These are phyloP conservation scores for Harringtonia aguacate DNA, from an alignment of 2,329 filamentous ascomycete genomes.

Conservation along the genomic window DNA sequence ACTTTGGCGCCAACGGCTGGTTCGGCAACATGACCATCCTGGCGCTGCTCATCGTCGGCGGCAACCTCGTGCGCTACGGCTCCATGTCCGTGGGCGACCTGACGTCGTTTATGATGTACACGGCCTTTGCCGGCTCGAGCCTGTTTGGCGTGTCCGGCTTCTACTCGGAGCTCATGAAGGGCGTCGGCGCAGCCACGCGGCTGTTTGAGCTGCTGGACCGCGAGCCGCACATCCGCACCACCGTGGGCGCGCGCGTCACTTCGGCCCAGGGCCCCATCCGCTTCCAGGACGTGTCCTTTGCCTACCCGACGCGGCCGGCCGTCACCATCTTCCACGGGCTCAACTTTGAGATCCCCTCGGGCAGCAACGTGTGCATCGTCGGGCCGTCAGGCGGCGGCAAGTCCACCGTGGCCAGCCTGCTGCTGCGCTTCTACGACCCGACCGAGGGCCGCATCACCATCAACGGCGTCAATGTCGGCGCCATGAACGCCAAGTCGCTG, in stretches of 20 bases:
- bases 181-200: constrained; percentile 89
- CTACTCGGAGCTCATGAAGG: constrained; percentile 98
- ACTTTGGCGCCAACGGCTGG: constrained; percentile 79
- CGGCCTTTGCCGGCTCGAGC: constrained; percentile 73
- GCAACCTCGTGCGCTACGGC: constrained; percentile 78
- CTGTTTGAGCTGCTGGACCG: constrained; percentile 94
- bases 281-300: constrained; percentile 78
- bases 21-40: constrained; percentile 96
- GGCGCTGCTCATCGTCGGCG: constrained; percentile 79
- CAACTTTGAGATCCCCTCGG: constrained; percentile 83
- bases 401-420: constrained; percentile 84
- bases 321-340: constrained; percentile 85
- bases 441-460: constrained; percentile 69
- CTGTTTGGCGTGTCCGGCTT: constrained; percentile 92
- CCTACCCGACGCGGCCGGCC: constrained; percentile 87
- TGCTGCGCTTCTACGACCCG: constrained; percentile 85
- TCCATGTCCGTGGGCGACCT: constrained; percentile 84
- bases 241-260: constrained; percentile 64
- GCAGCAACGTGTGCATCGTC: constrained; percentile 91
- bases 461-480: constrained; percentile 70
- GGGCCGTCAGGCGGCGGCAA: constrained; percentile 94
- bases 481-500: constrained; percentile 88
- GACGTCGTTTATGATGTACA: constrained; percentile 98
- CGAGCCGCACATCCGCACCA: constrained; percentile 75
- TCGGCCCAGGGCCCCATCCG: constrained; percentile 83